Base-by-base conservation (phyloP, 768 basidiomycete species). In the Mycena pura region DNA sequence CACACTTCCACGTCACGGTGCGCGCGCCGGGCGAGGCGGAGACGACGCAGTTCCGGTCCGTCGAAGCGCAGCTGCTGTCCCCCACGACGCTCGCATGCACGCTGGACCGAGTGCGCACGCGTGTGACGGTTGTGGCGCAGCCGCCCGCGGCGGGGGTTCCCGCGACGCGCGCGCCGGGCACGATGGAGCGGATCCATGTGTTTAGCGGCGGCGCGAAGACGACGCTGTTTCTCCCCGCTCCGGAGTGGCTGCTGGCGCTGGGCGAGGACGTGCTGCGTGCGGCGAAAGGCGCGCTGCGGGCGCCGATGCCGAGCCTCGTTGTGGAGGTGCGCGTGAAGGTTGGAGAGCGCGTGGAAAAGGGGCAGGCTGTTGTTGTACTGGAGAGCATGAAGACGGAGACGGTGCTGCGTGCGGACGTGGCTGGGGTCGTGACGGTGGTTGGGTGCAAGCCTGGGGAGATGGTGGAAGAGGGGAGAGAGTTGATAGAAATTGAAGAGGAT, bases 341-440 rank as follows among this genome's bases (percentile, higher is more conserved):
- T 1, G 95, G 95, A 5, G 90, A 96, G 50, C 78, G 74, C 14
- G 91, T 97, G 38, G 87, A 89, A 75, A 88, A 84, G 69, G 93
- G 93, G 0, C 91, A 95, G 70, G 85, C 85, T 8, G 82, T 94
- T 9, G 87, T 95, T 28, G 86, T 96, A 6, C 76, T 96, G 70
- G 95, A 96, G 77, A 96, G 95, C 70, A 98, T 97, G 95, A 98
- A 98, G 85, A 97, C 95, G 64, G 95, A 96, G 77, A 96, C 91
- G 36, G 91, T 93, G 39, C 73, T 97, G 64, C 81, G 93, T 53
- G 87, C 93, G 14, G 83, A 87, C 60, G 78, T 77, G 8, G 77
- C 83, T 34, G 95, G 94, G 5, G 77, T 87, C 6, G 88, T 96
- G 8, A 86, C 80, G 67, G 78, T 83, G 43, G 84, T 96, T 14